Evolutionary conservation across 768 basidiomycete genomes (phyloP), one percentile per base, ranked within the genome.

Genomic region (Hydnum rufescens): DNA sequence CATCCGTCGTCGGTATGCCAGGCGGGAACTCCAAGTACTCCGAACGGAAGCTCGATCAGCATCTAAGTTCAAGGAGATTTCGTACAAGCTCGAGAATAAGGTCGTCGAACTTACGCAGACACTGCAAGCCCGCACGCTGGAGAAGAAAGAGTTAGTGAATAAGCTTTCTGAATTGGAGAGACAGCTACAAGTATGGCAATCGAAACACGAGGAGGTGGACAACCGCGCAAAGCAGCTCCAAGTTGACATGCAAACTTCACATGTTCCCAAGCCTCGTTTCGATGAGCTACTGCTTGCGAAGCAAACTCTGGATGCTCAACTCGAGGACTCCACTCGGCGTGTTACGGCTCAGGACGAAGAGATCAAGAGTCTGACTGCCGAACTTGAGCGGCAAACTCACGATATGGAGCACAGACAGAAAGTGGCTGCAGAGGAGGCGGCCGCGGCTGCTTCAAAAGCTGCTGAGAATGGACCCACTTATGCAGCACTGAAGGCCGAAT

Each of bases 41-140:
- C 81, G 75, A 61, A 75, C 80, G 4, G 95, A 99, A 65, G 95
- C 95, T 4, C 87, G 90, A 50, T 97, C 95, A 1, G 92, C 92
- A 28, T 84, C 86, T 58, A 95, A 90, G 63, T 96, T 93, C 77
- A 96, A 95, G 69, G 90, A 95, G 67, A 95, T 93, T 58, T 96
- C 93, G 0, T 97, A 97, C 63, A 79, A 77, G 59, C 73, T 99
- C 53, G 95, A 99, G 70, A 99, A 97, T 73, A 99, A 97, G 68
- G 95, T 99, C 42, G 88, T 99, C 54, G 93, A 97, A 63, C 81
- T 99, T 56, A 97, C 95, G 0, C 95, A 99, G 64, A 78, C 70
- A 16, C 74, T 99, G 8, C 95, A 96, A 65, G 80, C 74, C 61
- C 80, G 93, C 46, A 90, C 81, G 2, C 75, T 77, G 54, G 93